These are phyloP conservation scores for Tolypocladium tropicale DNA, from an alignment of 2,329 filamentous ascomycete species.

Conservation along the genomic window DNA sequence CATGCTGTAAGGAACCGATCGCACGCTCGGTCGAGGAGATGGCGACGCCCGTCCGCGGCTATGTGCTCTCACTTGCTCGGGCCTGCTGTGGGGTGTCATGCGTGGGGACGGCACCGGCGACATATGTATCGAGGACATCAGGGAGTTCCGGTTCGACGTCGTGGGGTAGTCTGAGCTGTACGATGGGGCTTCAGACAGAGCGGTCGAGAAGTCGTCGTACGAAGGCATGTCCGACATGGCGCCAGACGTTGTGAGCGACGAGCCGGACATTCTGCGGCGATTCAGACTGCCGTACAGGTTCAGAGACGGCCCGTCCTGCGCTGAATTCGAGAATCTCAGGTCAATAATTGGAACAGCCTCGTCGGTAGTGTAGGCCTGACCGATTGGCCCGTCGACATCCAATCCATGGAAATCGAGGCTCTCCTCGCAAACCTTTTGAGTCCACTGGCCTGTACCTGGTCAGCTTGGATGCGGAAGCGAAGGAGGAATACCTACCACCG, in stretches of 20 bases:
- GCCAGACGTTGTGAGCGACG: slow-evolving; percentile 59
- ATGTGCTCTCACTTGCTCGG: slow-evolving; percentile 51
- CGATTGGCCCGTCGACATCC: slow-evolving; percentile 49
- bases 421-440: slow-evolving; percentile 47
- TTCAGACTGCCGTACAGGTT: slow-evolving; percentile 42
- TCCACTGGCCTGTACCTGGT: slow-evolving; percentile 22
- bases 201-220: slow-evolving; percentile 60
- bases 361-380: slow-evolving; percentile 52
- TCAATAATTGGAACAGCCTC: slow-evolving; percentile 54
- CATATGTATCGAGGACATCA: slow-evolving; percentile 60
- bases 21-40: slow-evolving; percentile 56
- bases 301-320: slow-evolving; percentile 37
- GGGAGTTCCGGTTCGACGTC: slow-evolving; percentile 56
- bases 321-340: slow-evolving; percentile 39
- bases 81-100: slow-evolving; percentile 49
- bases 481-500: slow-evolving; percentile 18
- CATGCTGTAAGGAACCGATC: slow-evolving; percentile 61
- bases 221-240: slow-evolving; percentile 57
- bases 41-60: slow-evolving; percentile 63
- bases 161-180: slow-evolving; percentile 58
- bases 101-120: slow-evolving; percentile 64
- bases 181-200: slow-evolving; percentile 56
- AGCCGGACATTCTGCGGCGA: slow-evolving; percentile 57
- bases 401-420: slow-evolving; percentile 43
- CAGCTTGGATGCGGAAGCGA: background rate